These are phyloP conservation scores for Dictyostelium citrinum DNA, from an alignment of 78 protist genomes.

Conservation along the genomic window DNA sequence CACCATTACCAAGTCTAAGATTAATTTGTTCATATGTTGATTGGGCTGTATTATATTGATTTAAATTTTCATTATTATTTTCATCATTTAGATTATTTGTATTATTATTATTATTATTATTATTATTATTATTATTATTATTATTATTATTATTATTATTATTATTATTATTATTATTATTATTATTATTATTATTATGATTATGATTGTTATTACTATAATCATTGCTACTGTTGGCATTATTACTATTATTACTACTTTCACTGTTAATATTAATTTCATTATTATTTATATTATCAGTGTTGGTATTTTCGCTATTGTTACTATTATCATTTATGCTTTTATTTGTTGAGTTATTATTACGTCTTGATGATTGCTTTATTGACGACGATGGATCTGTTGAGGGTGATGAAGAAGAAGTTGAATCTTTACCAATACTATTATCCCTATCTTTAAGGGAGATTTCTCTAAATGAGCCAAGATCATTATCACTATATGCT, in stretches of 20 bases:
- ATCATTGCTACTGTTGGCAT: no score
- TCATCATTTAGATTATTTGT: neutral
- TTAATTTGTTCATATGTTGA: slow-evolving; percentile 46
- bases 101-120: neutral
- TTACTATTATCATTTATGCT: no score
- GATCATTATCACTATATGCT: neutral
- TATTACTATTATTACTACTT: neutral
- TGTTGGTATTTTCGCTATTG: no score
- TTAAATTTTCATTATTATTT: neutral
- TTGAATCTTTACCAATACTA: slow-evolving; percentile 15
- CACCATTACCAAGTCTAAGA: neutral
- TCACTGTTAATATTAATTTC: neutral
- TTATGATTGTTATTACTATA: neutral
- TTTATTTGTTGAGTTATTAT: neutral
- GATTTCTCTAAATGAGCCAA: slow-evolving; percentile 22
- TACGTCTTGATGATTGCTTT: neutral
- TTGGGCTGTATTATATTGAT: neutral
- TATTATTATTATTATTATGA: no score
- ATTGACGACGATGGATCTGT: neutral
- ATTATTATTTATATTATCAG: neutral
- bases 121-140: no score
- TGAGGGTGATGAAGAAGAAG: neutral
- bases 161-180: no score
- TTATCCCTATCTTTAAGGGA: slow-evolving; percentile 6
- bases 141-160: no score